phyloP scores from a whole-genome alignment of 352 stramenopile genomes.

The Pythium sukuiense region DNA sequence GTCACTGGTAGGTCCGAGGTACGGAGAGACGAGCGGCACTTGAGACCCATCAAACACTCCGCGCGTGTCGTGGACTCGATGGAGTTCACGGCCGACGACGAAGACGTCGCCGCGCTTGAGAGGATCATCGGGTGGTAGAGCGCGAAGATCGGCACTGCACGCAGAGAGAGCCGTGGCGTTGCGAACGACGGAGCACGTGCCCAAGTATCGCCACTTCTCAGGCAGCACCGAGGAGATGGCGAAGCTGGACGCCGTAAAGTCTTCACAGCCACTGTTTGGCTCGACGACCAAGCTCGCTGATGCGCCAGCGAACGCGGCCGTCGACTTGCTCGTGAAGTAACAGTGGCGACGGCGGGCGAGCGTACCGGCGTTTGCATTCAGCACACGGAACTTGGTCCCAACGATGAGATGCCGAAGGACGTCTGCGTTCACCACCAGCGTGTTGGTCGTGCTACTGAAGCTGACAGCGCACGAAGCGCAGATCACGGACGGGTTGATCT shows the following conservation, averaged over 20 bases:
- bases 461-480: constrained; percentile 58
- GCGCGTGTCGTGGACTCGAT: constrained; percentile 57
- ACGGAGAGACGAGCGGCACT: constrained; percentile 71
- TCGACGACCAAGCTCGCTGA: constrained; percentile 46
- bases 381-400: constrained; percentile 61
- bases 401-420: constrained; percentile 53
- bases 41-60: constrained; percentile 53
- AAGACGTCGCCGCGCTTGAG: constrained; percentile 80
- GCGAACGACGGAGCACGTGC: constrained; percentile 50
- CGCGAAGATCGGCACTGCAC: constrained; percentile 47
- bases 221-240: constrained; percentile 59
- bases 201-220: constrained; percentile 65
- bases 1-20: constrained; percentile 55
- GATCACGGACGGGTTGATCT: constrained; percentile 48
- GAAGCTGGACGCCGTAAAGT: constrained; percentile 42
- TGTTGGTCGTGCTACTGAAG: constrained; percentile 43
- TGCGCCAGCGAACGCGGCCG: constrained; percentile 31
- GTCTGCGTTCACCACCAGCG: constrained; percentile 57
- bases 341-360: constrained; percentile 56
- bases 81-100: constrained; percentile 71
- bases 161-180: constrained; percentile 31
- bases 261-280: constrained; percentile 51
- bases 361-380: constrained; percentile 60
- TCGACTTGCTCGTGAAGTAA: constrained; percentile 64
- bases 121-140: constrained; percentile 33